Evolutionary conservation across 257 asterid genomes (phyloP).

Genomic region (Nicotiana tabacum): DNA sequence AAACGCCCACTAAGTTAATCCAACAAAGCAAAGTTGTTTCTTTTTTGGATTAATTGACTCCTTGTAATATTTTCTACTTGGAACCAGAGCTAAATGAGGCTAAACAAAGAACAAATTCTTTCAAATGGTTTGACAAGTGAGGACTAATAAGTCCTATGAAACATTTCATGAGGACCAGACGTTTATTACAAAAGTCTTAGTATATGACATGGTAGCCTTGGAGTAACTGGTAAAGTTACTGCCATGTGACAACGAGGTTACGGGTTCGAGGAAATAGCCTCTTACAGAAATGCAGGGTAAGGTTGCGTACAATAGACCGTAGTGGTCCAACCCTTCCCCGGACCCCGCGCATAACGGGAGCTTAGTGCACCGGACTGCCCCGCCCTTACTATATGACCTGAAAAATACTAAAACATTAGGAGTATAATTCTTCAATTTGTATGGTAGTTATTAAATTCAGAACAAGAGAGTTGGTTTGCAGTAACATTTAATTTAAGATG

Average conservation of each 20-base stretch:
- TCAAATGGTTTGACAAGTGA: not conserved
- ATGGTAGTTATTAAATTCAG: not conserved
- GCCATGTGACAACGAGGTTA: too few relatives aligned
- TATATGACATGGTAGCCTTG: not conserved
- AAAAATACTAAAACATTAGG: not conserved
- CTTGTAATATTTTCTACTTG: too few relatives aligned
- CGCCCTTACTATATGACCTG: not conserved
- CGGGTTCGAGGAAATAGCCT: too few relatives aligned
- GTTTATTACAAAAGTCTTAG: not conserved
- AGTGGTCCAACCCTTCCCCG: too few relatives aligned
- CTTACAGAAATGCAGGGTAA: too few relatives aligned
- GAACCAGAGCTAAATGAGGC: not conserved
- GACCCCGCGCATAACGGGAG: too few relatives aligned
- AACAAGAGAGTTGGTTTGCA: not conserved
- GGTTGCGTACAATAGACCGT: too few relatives aligned
- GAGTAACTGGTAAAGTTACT: too few relatives aligned
- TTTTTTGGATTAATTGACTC: too few relatives aligned
- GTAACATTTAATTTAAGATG: not conserved
- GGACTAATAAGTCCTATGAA: not conserved
- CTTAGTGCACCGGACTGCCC: too few relatives aligned
- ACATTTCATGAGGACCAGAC: not conserved
- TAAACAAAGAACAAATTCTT: not conserved
- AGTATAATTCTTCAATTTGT: not conserved
- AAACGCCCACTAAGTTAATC: too few relatives aligned
- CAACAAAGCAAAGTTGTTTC: too few relatives aligned